These are phyloP conservation scores for Cytospora paraplurivora DNA, from an alignment of 2,329 filamentous ascomycete genomes.

Conservation along the genomic window DNA sequence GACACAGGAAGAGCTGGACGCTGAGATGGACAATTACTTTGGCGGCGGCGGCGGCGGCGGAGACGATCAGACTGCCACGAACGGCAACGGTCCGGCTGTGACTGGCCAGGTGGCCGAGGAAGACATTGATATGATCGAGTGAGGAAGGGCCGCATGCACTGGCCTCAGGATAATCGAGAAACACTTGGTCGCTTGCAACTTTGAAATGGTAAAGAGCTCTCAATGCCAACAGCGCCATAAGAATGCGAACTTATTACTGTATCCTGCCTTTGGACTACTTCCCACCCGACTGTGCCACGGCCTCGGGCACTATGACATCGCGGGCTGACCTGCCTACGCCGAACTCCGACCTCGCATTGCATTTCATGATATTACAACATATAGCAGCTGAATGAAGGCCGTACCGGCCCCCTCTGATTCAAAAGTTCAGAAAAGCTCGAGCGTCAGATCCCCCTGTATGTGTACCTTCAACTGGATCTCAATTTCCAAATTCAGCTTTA, in stretches of 20 bases:
- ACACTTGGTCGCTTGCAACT: background rate
- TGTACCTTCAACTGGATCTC: slow-evolving; percentile 70
- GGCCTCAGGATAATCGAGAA: slow-evolving; percentile 3
- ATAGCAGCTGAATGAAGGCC: background rate
- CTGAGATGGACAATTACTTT: slow-evolving; percentile 97
- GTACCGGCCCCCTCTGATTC: slow-evolving; percentile 2
- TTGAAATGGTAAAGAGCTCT: background rate
- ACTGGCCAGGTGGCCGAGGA: slow-evolving; percentile 28
- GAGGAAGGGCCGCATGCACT: slow-evolving; percentile 10
- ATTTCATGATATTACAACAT: slow-evolving; percentile 11
- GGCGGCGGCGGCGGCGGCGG: slow-evolving; percentile 46
- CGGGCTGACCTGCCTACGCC: background rate
- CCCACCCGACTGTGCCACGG: background rate
- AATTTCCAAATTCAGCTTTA: slow-evolving; percentile 68
- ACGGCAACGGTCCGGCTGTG: slow-evolving; percentile 45
- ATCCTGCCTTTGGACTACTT: background rate
- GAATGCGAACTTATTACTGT: slow-evolving; percentile 2
- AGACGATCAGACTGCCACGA: slow-evolving; percentile 33
- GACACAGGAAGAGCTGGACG: slow-evolving; percentile 88
- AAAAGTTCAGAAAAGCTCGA: slow-evolving; percentile 47
- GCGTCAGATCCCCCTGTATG: slow-evolving; percentile 67
- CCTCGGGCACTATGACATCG: background rate
- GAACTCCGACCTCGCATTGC: slow-evolving; percentile 41
- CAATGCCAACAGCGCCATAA: background rate
- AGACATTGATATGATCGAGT: slow-evolving; percentile 37